These are phyloP conservation scores for Cutaneotrichosporon mucoides DNA, from an alignment of 1,284 basidiomycete genomes.

Conservation along the genomic window DNA sequence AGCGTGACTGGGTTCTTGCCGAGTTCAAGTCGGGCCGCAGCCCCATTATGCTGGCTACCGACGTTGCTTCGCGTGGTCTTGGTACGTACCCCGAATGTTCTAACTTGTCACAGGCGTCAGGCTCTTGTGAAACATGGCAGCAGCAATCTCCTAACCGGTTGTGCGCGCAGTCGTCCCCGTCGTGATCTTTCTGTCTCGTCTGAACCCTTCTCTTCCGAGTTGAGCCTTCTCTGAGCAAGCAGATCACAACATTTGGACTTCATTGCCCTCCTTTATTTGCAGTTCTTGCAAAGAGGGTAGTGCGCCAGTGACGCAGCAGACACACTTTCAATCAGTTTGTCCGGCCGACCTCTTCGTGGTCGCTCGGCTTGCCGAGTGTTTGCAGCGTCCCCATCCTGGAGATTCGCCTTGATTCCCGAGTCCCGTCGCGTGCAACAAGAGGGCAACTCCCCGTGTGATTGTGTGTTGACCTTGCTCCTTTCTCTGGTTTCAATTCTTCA, in stretches of 20 bases:
- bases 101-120: slow-evolving; percentile 27
- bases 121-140: slow-evolving; percentile 16
- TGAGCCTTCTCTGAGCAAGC: slow-evolving; percentile 6
- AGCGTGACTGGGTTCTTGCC: slow-evolving; percentile 97
- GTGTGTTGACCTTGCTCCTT: slow-evolving; percentile 16
- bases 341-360: neutral
- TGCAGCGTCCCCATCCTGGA: slow-evolving; percentile 4
- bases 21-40: slow-evolving; percentile 98
- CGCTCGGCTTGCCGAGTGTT: slow-evolving; percentile 3
- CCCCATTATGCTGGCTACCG: slow-evolving; percentile 96
- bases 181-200: neutral
- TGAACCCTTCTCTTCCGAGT: neutral
- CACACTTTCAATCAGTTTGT: slow-evolving; percentile 1
- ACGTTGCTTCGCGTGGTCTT: slow-evolving; percentile 97
- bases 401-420: slow-evolving; percentile 8
- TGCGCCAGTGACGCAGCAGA: slow-evolving; percentile 5
- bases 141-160: slow-evolving; percentile 8
- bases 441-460: slow-evolving; percentile 18
- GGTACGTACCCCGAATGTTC: slow-evolving; percentile 66
- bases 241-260: slow-evolving; percentile 14
- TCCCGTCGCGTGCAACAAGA: slow-evolving; percentile 18
- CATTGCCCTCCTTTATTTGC: neutral
- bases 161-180: slow-evolving; percentile 1
- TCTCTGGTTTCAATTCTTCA: slow-evolving; percentile 6
- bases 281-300: neutral